phyloP scores from a whole-genome alignment of 2,329 filamentous ascomycete species.

The Aspergillus ustus region DNA sequence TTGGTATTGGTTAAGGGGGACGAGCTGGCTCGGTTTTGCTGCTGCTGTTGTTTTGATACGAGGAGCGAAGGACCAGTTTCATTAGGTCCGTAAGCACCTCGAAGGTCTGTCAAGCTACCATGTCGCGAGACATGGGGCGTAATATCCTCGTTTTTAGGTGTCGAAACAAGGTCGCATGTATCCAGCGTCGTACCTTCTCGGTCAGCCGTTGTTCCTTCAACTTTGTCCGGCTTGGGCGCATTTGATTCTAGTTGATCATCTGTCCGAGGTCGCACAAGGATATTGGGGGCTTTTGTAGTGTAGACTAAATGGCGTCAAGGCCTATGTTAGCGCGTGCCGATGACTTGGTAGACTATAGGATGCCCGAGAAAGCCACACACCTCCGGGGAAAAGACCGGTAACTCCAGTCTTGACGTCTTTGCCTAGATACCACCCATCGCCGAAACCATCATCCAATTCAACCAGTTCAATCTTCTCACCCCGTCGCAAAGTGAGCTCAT shows the following conservation, averaged over 20 bases:
- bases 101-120: slow-evolving; percentile 38
- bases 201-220: slow-evolving; percentile 18
- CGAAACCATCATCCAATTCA: slow-evolving; percentile 69
- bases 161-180: slow-evolving; percentile 28
- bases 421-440: slow-evolving; percentile 69
- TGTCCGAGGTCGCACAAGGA: slow-evolving; percentile 27
- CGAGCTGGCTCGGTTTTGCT: slow-evolving; percentile 36
- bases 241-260: slow-evolving; percentile 24
- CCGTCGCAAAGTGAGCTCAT: slow-evolving; percentile 87
- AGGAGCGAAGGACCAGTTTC: slow-evolving; percentile 25
- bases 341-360: background rate
- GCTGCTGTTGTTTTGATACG: slow-evolving; percentile 32
- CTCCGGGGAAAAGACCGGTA: slow-evolving; percentile 54
- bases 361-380: slow-evolving; percentile 33
- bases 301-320: slow-evolving; percentile 28
- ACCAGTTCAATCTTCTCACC: slow-evolving; percentile 68
- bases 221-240: slow-evolving; percentile 18
- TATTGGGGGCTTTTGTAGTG: slow-evolving; percentile 30
- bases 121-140: slow-evolving; percentile 49
- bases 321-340: slow-evolving; percentile 2
- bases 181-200: slow-evolving; percentile 21
- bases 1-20: slow-evolving; percentile 42
- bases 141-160: slow-evolving; percentile 38
- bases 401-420: slow-evolving; percentile 48
- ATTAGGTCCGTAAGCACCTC: slow-evolving; percentile 23